Percentiles rank a stretch among this genome's conserved stretches.
These are phyloP conservation scores for Ustilago trichophora DNA, from an alignment of 1,284 basidiomycete species.

Conservation along the genomic window DNA sequence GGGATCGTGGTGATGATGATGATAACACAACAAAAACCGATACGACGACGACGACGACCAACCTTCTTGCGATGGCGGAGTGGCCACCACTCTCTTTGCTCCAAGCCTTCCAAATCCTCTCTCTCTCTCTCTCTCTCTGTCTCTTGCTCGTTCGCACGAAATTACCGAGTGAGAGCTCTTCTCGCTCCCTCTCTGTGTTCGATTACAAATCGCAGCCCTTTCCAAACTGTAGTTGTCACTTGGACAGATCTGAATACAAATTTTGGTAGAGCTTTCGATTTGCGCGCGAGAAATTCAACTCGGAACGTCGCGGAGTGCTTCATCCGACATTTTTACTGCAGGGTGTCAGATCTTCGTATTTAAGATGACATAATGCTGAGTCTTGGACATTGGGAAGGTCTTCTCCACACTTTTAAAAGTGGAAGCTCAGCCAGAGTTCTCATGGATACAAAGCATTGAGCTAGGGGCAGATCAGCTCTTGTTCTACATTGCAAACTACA, in stretches of 20 bases:
- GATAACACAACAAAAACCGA: neutral
- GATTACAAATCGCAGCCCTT: constrained; percentile 34
- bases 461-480: too few species aligned
- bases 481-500: too few species aligned
- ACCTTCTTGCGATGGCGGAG: constrained; percentile 18
- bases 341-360: too few species aligned
- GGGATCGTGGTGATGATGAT: constrained; percentile 23
- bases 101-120: constrained; percentile 10
- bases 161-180: too few species aligned
- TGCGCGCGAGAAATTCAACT: constrained; percentile 20
- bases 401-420: too few species aligned
- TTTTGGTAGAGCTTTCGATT: neutral
- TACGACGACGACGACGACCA: constrained; percentile 12
- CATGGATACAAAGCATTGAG: too few species aligned
- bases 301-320: constrained; percentile 8
- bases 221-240: neutral
- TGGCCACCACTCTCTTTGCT: neutral
- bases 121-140: neutral
- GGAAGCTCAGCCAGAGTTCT: too few species aligned
- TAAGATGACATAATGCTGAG: too few species aligned
- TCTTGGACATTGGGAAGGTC: too few species aligned
- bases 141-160: constrained; percentile 37
- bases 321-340: too few species aligned
- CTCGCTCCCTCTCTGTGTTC: constrained; percentile 16
- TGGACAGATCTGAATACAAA: too few species aligned